Evolutionary conservation across 495 filamentous ascomycete genomes (phyloP).

Genomic region (Tricharina praecox): DNA sequence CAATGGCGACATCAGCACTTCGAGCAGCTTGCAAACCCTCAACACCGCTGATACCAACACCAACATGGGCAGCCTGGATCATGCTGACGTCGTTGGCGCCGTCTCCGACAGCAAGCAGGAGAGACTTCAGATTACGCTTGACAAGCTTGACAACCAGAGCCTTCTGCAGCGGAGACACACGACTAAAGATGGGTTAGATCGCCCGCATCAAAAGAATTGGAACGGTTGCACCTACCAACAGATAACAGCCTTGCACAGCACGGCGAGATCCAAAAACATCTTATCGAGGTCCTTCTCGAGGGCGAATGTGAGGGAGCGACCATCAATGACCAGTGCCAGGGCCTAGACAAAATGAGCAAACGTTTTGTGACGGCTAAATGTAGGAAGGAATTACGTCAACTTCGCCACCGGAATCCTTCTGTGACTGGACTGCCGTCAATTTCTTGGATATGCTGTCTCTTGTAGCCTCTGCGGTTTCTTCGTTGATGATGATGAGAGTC

Average conservation of each 20-base stretch:
- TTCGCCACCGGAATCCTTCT: conserved; percentile 55
- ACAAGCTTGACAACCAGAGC: conserved; percentile 97
- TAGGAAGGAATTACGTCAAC: conserved; percentile 36
- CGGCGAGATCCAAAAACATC: conserved; percentile 77
- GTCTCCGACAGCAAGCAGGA: conserved; percentile 90
- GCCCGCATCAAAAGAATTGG: conserved; percentile 17
- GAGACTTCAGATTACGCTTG: conserved; percentile 81
- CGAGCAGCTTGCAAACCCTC: conserved; percentile 98
- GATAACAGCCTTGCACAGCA: conserved; percentile 95
- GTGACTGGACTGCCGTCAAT: conserved; percentile 61
- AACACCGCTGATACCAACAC: conserved; percentile 91
- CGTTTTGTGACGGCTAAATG: neutral
- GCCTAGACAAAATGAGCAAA: conserved; percentile 27
- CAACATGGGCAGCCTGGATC: conserved; percentile 98
- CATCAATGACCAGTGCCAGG: conserved; percentile 91
- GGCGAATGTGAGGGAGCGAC: conserved; percentile 83
- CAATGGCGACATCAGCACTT: conserved; percentile 90
- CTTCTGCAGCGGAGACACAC: conserved; percentile 97
- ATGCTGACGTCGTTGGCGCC: conserved; percentile 98
- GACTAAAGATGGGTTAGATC: conserved; percentile 37
- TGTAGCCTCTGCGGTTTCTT: conserved; percentile 59
- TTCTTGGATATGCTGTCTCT: conserved; percentile 83
- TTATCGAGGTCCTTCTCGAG: conserved; percentile 90
- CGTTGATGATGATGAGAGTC: conserved; percentile 92
- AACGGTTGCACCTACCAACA: conserved; percentile 48